Conservation (phyloP, 768 basidiomycete genomes). For the Macrolepiota albuminosa region DNA sequence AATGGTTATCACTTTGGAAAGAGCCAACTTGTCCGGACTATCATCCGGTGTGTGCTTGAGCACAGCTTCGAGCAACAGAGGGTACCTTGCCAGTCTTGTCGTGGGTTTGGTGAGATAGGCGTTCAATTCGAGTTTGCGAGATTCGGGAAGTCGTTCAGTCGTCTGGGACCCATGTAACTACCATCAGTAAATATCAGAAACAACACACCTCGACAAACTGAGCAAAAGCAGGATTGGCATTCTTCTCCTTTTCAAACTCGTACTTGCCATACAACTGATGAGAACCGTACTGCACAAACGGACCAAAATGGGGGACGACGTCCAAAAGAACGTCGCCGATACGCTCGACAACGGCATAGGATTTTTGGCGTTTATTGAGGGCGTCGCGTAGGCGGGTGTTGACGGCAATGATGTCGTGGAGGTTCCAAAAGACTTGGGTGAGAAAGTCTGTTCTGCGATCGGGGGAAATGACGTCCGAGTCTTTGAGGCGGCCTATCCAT, state of each 20-base stretch:
- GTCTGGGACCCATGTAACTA: constrained; percentile 38
- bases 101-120: constrained; percentile 98
- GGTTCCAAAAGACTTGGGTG: constrained; percentile 96
- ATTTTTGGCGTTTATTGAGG: constrained; percentile 92
- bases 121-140: constrained; percentile 93
- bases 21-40: constrained; percentile 72
- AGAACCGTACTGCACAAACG: constrained; percentile 93
- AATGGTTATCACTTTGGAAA: constrained; percentile 73
- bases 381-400: constrained; percentile 91
- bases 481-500: constrained; percentile 87
- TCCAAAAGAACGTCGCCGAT: constrained; percentile 92
- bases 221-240: constrained; percentile 85
- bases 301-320: constrained; percentile 78
- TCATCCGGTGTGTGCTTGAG: constrained; percentile 90
- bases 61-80: constrained; percentile 87
- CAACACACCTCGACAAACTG: constrained; percentile 87
- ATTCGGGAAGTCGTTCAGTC: constrained; percentile 90
- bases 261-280: constrained; percentile 98
- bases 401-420: constrained; percentile 88
- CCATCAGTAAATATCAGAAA: background rate
- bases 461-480: constrained; percentile 69
- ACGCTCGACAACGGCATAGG: constrained; percentile 86
- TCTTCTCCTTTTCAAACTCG: constrained; percentile 99
- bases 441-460: constrained; percentile 80
- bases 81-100: constrained; percentile 95